These are phyloP conservation scores for Aaosphaeria arxii DNA, from an alignment of 2,329 filamentous ascomycete species.

Conservation along the genomic window DNA sequence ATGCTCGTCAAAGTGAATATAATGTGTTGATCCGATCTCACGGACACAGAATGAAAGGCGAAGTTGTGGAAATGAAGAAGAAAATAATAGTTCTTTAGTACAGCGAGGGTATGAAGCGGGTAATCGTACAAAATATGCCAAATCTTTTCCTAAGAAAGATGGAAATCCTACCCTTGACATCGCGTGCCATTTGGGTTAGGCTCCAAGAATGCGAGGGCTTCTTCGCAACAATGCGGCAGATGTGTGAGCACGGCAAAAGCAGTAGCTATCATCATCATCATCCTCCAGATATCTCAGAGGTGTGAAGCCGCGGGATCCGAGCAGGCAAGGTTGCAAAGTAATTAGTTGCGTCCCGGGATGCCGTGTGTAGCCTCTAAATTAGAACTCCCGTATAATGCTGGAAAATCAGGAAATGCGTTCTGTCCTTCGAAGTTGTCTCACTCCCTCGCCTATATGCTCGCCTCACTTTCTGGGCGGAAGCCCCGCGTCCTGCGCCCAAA, in stretches of 20 bases:
- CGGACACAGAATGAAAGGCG: background rate
- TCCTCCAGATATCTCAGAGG: background rate
- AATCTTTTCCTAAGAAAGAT: background rate
- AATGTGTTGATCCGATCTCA: background rate
- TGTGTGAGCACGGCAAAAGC: background rate
- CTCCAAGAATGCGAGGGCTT: background rate
- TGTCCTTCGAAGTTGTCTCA: background rate
- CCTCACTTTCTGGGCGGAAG: background rate
- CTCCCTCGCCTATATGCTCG: background rate
- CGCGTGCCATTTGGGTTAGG: background rate
- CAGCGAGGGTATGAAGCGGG: background rate
- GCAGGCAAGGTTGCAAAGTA: too few relatives aligned
- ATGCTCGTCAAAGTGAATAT: background rate
- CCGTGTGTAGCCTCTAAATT: too few relatives aligned
- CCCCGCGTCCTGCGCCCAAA: slow-evolving; percentile 1
- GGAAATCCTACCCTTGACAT: too few relatives aligned
- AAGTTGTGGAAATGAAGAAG: background rate
- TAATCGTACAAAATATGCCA: background rate
- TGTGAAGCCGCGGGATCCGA: background rate
- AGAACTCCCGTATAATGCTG: too few relatives aligned
- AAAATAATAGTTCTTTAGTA: background rate
- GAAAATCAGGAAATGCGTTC: too few relatives aligned
- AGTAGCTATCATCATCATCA: background rate
- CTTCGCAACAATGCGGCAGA: background rate
- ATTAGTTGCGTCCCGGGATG: too few relatives aligned